Evolutionary conservation across 768 basidiomycete species (phyloP), one percentile per base, ranked within the genome.

Genomic region (Pisolithus orientalis): DNA sequence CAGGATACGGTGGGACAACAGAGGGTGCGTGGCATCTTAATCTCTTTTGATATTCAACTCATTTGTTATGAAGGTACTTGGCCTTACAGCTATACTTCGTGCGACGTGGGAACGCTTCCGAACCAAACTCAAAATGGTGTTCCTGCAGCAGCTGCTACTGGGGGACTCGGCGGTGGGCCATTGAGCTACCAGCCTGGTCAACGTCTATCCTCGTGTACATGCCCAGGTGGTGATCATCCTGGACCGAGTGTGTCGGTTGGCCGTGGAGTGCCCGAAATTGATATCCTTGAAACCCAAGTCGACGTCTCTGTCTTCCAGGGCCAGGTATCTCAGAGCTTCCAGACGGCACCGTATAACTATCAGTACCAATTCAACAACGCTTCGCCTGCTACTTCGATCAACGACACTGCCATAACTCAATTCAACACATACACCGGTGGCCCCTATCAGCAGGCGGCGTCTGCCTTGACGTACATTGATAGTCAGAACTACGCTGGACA

Each of bases 231-330:
- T 28, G 90, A 91, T 59, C 94, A 98, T 64, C 94, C 94, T 2
- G 94, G 94, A 10, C 94, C 94, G 3, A 29, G 61, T 38, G 75
- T 76, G 50, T 75, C 68, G 28, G 72, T 70, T 14, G 84, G 84
- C 17, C 82, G 94, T 48, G 83, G 83, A 31, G 90, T 86, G 1
- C 94, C 95, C 1, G 95, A 98, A 73, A 92, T 97, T 59, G 94
- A 97, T 68, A 77, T 98, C 54, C 64, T 95, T 53, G 94, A 98
- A 72, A 83, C 91, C 0, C 87, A 93, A 65, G 71, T 85, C 53
- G 73, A 92, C 59, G 59, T 75, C 5, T 54, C 49, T 51, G 53
- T 68, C 4, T 76, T 79, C 59, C 60, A 70, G 63, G 89, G 80
- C 39, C 73, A 85, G 58, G 87, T 85, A 1, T 91, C 90, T 1